phyloP scores from a whole-genome alignment of 2,329 filamentous ascomycete genomes.

The Arthrocladium fulminans region DNA sequence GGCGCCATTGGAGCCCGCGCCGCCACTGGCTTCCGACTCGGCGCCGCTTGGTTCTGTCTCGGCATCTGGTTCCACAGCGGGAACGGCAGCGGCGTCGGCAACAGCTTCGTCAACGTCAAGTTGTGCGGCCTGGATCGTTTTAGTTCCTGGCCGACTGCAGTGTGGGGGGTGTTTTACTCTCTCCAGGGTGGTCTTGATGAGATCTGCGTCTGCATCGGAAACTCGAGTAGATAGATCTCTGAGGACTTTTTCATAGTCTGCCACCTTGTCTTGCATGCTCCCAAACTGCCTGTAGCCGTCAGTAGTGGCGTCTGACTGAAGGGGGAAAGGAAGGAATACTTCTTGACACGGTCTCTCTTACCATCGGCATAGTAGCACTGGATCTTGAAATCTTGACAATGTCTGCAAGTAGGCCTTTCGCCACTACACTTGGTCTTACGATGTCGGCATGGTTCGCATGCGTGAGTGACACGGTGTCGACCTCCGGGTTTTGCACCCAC shows the following conservation, averaged over 20 bases:
- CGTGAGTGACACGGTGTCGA: conserved; percentile 26
- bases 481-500: conserved; percentile 13
- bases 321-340: conserved; percentile 25
- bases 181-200: conserved; percentile 31
- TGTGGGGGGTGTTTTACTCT: conserved; percentile 26
- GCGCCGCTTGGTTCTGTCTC: conserved; percentile 18
- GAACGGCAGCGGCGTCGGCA: conserved; percentile 8
- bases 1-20: conserved; percentile 34
- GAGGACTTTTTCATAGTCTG: conserved; percentile 34
- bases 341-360: conserved; percentile 35
- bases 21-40: conserved; percentile 20
- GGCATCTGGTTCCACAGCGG: conserved; percentile 21
- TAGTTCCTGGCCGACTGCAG: no score
- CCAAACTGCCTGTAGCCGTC: conserved; percentile 29
- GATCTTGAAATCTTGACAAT: conserved; percentile 32
- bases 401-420: conserved; percentile 32
- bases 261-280: conserved; percentile 30
- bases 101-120: conserved; percentile 16
- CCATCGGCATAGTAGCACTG: conserved; percentile 35
- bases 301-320: not conserved
- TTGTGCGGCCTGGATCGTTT: conserved; percentile 8
- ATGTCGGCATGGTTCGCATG: conserved; percentile 35
- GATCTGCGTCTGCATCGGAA: conserved; percentile 27
- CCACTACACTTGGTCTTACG: conserved; percentile 39
- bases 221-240: conserved; percentile 30